Percentiles rank a stretch among this genome's conserved stretches.
These are phyloP conservation scores for Sporothrix variecibatus DNA, from an alignment of 2,329 filamentous ascomycete species.

Conservation along the genomic window DNA sequence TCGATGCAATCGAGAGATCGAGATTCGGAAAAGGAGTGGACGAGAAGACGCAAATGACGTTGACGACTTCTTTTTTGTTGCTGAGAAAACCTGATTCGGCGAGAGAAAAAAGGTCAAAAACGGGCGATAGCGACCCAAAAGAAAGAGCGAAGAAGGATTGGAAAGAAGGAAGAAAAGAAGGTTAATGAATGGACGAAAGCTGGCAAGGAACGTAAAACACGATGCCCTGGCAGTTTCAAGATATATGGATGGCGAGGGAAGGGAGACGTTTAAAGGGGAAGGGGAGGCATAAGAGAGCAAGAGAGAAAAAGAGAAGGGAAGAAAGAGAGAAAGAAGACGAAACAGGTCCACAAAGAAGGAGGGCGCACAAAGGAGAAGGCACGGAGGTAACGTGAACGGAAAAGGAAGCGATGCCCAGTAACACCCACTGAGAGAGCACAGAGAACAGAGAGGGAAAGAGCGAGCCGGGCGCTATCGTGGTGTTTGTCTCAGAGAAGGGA, in stretches of 20 bases:
- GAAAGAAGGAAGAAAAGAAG: background rate
- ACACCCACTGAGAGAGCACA: background rate
- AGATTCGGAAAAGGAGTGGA: background rate
- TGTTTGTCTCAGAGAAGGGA: conserved; percentile 12
- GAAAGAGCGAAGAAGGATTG: background rate
- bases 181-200: conserved; percentile 16
- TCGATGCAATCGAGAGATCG: background rate
- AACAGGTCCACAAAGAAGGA: conserved; percentile 17
- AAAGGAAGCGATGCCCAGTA: conserved; percentile 11
- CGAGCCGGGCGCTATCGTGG: background rate
- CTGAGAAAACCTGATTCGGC: background rate
- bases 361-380: conserved; percentile 4
- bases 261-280: background rate
- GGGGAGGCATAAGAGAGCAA: background rate
- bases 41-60: conserved; percentile 6
- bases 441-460: background rate
- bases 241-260: conserved; percentile 6
- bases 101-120: background rate
- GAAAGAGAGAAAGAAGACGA: conserved; percentile 16
- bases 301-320: conserved; percentile 11
- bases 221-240: conserved; percentile 13
- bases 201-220: conserved; percentile 5
- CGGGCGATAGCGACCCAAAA: background rate
- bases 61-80: conserved; percentile 12
- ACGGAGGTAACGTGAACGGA: conserved; percentile 15